These are phyloP conservation scores for Trifolium dubium DNA, from an alignment of 306 rosid species.

Conservation along the genomic window DNA sequence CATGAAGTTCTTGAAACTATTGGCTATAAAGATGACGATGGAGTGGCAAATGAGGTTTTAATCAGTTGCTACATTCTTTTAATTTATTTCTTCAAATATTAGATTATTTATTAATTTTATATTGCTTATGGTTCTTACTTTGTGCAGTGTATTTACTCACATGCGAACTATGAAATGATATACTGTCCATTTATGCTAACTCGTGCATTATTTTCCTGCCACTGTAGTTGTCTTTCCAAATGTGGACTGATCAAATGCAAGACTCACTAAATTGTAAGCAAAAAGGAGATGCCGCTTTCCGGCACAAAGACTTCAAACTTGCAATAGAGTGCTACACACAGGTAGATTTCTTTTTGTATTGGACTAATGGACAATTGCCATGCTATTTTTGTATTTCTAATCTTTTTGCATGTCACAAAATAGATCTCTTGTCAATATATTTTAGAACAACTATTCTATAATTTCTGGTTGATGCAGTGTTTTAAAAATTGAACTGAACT, in stretches of 20 bases:
- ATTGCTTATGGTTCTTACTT: not conserved
- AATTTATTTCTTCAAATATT: not conserved
- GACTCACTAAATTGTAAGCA: conserved; percentile 71
- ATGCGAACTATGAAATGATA: conserved; percentile 1
- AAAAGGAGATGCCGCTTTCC: conserved; percentile 71
- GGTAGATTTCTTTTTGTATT: conserved; percentile 50
- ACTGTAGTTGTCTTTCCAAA: conserved; percentile 72
- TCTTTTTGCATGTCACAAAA: not conserved
- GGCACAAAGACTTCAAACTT: conserved; percentile 60
- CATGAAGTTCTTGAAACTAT: conserved; percentile 71
- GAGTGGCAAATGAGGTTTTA: conserved; percentile 73
- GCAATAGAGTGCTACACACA: conserved; percentile 73
- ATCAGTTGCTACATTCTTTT: conserved; percentile 2
- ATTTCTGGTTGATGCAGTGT: not conserved
- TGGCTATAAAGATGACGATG: conserved; percentile 80
- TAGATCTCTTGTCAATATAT: not conserved
- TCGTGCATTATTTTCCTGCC: conserved; percentile 3
- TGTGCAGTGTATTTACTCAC: not conserved
- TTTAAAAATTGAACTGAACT: not conserved
- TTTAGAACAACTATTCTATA: not conserved
- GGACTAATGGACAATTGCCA: conserved; percentile 2
- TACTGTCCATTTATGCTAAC: conserved; percentile 27
- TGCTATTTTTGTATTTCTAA: conserved; percentile 8
- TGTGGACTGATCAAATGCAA: conserved; percentile 86
- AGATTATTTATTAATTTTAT: not conserved